Base-by-base conservation (phyloP, 768 basidiomycete species). In the Xerocomellus intermedius region DNA sequence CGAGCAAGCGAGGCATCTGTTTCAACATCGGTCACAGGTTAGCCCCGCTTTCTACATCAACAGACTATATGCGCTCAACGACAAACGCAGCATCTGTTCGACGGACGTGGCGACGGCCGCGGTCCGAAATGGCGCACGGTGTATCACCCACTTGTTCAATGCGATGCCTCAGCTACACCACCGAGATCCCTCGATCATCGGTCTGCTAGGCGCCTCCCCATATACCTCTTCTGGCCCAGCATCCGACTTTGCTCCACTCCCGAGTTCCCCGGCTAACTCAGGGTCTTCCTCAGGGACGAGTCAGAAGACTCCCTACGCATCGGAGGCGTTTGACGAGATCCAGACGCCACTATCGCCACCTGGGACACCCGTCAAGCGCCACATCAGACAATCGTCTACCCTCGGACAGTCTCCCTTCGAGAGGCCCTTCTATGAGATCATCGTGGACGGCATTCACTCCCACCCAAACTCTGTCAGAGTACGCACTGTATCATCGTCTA, bases 91-190 rank as follows among this genome's bases (percentile, higher is more conserved):
- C 62, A 82, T 84, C 62, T 92, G 92, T 22, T 82, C 83, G 16
- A 87, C 90, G 1, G 82, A 85, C 26, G 73, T 85, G 56, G 91
- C 93, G 8, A 85, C 84, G 19, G 71, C 80, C 8, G 91, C 91
- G 4, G 79, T 94, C 5, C 71, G 78, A 17, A 77, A 78, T 53
- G 93, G 93, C 19, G 89, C 91, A 7, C 79, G 84, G n/a, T 82
- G 93, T 54, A 91, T 95, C 60, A 95, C 94, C 0, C 94, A 95
- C 71, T 76, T 95, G 24, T 94, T 93, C 83, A 96, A 96, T 61
- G 91, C 92, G 8, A 94, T 94, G 92, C 89, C 89, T 14, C 89
- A 89, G 63, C 71, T 91, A 37, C 89, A 95, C 68, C 93, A 96
- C 67, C 82, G 94, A 33, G 92, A 94, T 68, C 93, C 94, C 12